A percentile compares a stretch with the other conserved stretches of the same genome.
Conservation (phyloP, 805 yeast species). For the Kazachstania kunashirensis region DNA sequence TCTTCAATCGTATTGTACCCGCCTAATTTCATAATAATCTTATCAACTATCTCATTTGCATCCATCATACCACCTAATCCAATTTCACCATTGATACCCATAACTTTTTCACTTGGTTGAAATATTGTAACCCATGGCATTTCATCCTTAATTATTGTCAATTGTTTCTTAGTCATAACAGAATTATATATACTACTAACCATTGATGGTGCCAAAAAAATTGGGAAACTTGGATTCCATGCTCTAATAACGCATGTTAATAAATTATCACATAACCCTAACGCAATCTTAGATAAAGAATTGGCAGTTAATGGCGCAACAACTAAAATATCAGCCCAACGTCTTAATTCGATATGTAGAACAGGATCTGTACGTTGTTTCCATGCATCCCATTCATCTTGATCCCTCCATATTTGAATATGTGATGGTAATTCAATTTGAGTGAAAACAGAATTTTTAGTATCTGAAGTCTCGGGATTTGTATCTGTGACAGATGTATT, state of each 20-base stretch:
- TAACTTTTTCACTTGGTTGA: constrained; percentile 87
- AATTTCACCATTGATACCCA: constrained; percentile 87
- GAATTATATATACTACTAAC: constrained; percentile 83
- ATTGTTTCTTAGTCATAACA: constrained; percentile 75
- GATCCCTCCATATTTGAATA: constrained; percentile 83
- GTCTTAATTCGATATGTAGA: constrained; percentile 82
- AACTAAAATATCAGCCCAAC: constrained; percentile 91
- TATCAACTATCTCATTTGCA: constrained; percentile 86
- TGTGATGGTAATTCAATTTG: constrained; percentile 50
- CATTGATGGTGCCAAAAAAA: constrained; percentile 91
- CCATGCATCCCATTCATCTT: constrained; percentile 89
- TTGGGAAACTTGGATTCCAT: constrained; percentile 88
- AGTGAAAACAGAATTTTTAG: constrained; percentile 31
- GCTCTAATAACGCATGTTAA: constrained; percentile 87
- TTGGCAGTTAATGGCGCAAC: constrained; percentile 95
- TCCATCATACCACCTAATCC: constrained; percentile 99
- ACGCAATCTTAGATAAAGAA: constrained; percentile 75
- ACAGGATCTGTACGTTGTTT: constrained; percentile 76
- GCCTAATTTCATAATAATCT: constrained; percentile 60
- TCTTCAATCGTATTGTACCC: constrained; percentile 47
- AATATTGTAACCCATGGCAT: constrained; percentile 91
- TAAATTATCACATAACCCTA: constrained; percentile 87
- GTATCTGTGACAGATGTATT: not conserved
- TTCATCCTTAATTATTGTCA: constrained; percentile 66
- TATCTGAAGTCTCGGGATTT: not conserved